phyloP scores from a whole-genome alignment of 108 stramenopile genomes.

The Fistulifera solaris region DNA sequence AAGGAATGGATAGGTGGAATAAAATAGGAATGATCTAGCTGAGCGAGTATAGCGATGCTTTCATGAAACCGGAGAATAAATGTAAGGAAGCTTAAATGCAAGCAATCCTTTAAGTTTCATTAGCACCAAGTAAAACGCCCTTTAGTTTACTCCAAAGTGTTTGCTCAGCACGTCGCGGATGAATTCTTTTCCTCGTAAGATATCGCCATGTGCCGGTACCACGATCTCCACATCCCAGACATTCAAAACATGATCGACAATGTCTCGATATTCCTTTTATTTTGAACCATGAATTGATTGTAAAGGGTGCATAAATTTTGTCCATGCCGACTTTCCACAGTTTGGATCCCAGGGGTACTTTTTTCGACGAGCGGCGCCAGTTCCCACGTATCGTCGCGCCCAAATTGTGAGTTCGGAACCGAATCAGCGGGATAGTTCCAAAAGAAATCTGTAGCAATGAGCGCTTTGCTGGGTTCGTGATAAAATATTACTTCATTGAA shows the following conservation, averaged over 20 bases:
- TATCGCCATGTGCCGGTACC: constrained; percentile 79
- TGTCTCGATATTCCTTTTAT: constrained; percentile 24
- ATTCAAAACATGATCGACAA: constrained; percentile 21
- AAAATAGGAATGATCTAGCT: no score
- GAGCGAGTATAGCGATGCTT: no score
- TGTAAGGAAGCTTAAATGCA: no score
- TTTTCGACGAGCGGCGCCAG: constrained; percentile 55
- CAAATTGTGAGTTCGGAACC: constrained; percentile 54
- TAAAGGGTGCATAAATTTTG: constrained; percentile 64
- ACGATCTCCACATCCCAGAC: constrained; percentile 70
- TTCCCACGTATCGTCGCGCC: constrained; percentile 36
- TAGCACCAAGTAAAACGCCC: no score
- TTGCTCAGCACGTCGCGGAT: constrained; percentile 43
- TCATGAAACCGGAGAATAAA: no score
- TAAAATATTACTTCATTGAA: constrained; percentile 83
- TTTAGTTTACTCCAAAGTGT: no score
- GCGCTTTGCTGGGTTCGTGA: constrained; percentile 49
- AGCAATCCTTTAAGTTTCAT: no score
- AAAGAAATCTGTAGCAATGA: constrained; percentile 74
- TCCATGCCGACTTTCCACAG: constrained; percentile 84
- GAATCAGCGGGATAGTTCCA: constrained; percentile 84
- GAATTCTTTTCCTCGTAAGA: constrained; percentile 51
- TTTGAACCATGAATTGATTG: constrained; percentile 75
- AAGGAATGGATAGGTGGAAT: no score
- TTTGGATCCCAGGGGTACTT: constrained; percentile 49